These are phyloP conservation scores for Aspergillus quadrilineatus DNA, from an alignment of 2,329 filamentous ascomycete species.

Conservation along the genomic window DNA sequence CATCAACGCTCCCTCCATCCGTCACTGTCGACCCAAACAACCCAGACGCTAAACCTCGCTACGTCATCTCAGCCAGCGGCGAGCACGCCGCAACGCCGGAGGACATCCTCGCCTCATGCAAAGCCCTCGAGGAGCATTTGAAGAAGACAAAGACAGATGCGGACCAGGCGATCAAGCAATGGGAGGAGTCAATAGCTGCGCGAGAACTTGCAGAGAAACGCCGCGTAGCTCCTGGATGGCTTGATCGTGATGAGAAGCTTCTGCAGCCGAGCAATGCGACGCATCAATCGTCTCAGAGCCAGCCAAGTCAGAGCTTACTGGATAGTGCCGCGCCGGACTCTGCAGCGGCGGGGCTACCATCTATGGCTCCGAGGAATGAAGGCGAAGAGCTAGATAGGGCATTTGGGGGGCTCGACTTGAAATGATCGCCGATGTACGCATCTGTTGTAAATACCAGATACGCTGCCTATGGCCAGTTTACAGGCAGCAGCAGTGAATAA, in stretches of 20 bases:
- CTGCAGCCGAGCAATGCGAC: slow-evolving; percentile 50
- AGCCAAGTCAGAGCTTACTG: slow-evolving; percentile 32
- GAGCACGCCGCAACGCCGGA: slow-evolving; percentile 83
- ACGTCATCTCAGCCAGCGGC: slow-evolving; percentile 74
- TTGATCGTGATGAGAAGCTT: slow-evolving; percentile 62
- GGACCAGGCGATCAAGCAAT: slow-evolving; percentile 62
- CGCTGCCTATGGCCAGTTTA: too few species aligned
- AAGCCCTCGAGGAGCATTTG: slow-evolving; percentile 73
- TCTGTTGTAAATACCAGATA: background rate
- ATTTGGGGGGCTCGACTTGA: slow-evolving; percentile 51
- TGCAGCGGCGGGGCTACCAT: slow-evolving; percentile 34
- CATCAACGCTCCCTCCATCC: slow-evolving; percentile 78
- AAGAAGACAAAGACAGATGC: slow-evolving; percentile 67
- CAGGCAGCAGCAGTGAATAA: too few species aligned
- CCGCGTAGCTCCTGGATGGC: slow-evolving; percentile 63
- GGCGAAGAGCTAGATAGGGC: slow-evolving; percentile 55
- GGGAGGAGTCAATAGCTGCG: slow-evolving; percentile 63
- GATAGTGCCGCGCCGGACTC: slow-evolving; percentile 39
- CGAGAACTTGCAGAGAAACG: slow-evolving; percentile 64
- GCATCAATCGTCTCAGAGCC: slow-evolving; percentile 9
- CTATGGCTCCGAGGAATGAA: slow-evolving; percentile 45
- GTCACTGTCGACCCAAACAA: slow-evolving; percentile 55
- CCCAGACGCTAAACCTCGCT: slow-evolving; percentile 56
- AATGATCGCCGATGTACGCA: slow-evolving; percentile 26
- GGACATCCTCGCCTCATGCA: slow-evolving; percentile 79